Conservation (phyloP, 139 green algal genomes). For the Volvox africanus region DNA sequence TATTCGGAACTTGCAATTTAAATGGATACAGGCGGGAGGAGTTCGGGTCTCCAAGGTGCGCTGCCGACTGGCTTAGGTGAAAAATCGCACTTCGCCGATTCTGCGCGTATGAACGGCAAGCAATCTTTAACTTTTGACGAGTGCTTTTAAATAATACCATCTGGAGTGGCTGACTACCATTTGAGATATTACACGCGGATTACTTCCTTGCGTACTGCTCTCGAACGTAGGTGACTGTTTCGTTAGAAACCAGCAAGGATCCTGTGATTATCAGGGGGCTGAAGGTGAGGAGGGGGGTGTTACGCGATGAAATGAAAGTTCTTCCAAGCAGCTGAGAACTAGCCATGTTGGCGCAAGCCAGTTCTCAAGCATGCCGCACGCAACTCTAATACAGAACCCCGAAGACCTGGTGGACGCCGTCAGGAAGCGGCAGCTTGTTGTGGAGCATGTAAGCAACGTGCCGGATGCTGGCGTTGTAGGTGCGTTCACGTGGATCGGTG, state of each 20-base stretch:
- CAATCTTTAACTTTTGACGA: too few species aligned
- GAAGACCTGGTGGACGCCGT: not conserved
- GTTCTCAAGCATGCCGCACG: not conserved
- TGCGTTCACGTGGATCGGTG: too few species aligned
- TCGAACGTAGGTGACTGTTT: not conserved
- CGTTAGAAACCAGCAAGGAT: not conserved
- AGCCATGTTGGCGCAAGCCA: too few species aligned
- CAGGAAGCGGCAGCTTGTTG: not conserved
- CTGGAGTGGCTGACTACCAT: too few species aligned
- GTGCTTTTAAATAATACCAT: too few species aligned
- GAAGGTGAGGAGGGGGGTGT: not conserved
- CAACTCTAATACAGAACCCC: not conserved
- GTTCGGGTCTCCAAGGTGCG: slow-evolving; percentile 18
- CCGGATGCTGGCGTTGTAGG: not conserved
- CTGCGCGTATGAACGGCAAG: too few species aligned
- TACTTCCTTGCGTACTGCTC: too few species aligned
- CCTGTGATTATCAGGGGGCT: not conserved
- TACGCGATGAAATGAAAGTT: not conserved
- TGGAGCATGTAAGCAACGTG: not conserved
- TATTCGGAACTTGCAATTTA: not conserved
- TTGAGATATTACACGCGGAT: too few species aligned
- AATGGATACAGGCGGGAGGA: slow-evolving; percentile 8
- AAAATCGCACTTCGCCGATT: too few species aligned
- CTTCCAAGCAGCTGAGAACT: too few species aligned
- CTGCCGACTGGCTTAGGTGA: not conserved